Percentiles rank a stretch among this genome's conserved stretches.
Conservation (phyloP, 257 asterid species). For the Solanum dulcamara region DNA sequence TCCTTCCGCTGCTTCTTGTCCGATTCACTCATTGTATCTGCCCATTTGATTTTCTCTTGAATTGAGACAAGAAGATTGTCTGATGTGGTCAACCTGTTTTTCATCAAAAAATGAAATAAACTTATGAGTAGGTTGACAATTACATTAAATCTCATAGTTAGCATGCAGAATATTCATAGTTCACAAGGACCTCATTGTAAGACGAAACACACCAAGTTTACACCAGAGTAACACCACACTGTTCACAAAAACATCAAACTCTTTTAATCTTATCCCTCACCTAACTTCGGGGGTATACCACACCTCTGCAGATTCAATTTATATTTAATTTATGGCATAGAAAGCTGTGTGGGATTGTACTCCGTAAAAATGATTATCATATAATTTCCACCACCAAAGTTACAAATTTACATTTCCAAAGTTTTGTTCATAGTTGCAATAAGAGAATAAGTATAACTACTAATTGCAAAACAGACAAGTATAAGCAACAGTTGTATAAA, state of each 20-base stretch:
- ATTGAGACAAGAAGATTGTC: slow-evolving; percentile 78
- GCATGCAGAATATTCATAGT: background rate
- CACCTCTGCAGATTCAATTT: background rate
- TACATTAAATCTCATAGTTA: background rate
- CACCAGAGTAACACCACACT: background rate
- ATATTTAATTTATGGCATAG: background rate
- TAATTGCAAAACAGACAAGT: background rate
- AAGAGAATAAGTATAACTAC: background rate
- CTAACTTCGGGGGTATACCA: background rate
- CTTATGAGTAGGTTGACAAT: background rate
- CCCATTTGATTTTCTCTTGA: slow-evolving; percentile 98
- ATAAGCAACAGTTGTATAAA: background rate
- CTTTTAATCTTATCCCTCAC: background rate
- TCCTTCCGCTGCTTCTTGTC: slow-evolving; percentile 77
- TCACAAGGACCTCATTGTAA: background rate
- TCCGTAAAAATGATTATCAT: background rate
- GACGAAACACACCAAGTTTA: background rate
- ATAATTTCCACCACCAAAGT: background rate
- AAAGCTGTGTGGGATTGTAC: background rate
- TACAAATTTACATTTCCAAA: background rate
- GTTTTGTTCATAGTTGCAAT: background rate
- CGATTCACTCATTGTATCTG: slow-evolving; percentile 71
- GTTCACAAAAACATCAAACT: background rate
- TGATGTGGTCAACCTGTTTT: slow-evolving; percentile 70
- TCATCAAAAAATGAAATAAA: background rate